These are phyloP conservation scores for Porcisia deanei DNA, from an alignment of 208 protist species.

Conservation along the genomic window DNA sequence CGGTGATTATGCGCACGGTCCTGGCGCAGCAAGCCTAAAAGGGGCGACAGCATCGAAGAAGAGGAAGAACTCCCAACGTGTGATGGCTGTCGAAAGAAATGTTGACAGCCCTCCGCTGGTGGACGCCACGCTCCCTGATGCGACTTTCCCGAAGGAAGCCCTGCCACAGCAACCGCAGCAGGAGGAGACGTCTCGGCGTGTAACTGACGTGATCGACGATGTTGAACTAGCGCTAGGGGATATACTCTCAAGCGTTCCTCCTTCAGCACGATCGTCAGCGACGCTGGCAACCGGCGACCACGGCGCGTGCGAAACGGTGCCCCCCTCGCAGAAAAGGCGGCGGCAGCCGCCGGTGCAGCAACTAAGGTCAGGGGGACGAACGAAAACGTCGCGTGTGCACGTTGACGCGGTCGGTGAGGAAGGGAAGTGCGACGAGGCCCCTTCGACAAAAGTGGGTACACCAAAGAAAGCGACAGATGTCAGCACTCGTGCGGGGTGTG, in stretches of 20 bases:
- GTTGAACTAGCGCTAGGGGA: slow-evolving; percentile 16
- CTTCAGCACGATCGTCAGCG: not conserved
- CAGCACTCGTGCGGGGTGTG: not conserved
- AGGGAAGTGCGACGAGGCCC: not conserved
- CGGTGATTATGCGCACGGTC: not conserved
- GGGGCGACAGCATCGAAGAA: not conserved
- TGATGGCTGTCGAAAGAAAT: not conserved
- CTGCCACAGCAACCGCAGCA: slow-evolving; percentile 6
- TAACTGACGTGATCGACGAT: slow-evolving; percentile 11
- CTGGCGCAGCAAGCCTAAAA: slow-evolving; percentile 8
- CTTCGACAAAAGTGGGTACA: not conserved
- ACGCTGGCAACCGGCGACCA: not conserved
- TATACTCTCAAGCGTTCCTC: not conserved
- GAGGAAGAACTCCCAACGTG: slow-evolving; percentile 4
- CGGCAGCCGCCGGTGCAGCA: too few species aligned
- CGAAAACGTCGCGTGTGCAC: slow-evolving; percentile 4
- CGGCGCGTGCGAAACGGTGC: not conserved
- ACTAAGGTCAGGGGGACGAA: not conserved
- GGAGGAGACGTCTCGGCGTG: not conserved
- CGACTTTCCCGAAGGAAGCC: not conserved
- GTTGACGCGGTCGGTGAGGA: not conserved
- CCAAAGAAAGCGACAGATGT: not conserved
- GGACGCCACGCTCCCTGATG: not conserved
- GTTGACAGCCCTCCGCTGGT: not conserved
- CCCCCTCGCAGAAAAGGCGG: not conserved